Conservation (phyloP, 176 grass and related monocot genomes). For the Stipa capillata region DNA sequence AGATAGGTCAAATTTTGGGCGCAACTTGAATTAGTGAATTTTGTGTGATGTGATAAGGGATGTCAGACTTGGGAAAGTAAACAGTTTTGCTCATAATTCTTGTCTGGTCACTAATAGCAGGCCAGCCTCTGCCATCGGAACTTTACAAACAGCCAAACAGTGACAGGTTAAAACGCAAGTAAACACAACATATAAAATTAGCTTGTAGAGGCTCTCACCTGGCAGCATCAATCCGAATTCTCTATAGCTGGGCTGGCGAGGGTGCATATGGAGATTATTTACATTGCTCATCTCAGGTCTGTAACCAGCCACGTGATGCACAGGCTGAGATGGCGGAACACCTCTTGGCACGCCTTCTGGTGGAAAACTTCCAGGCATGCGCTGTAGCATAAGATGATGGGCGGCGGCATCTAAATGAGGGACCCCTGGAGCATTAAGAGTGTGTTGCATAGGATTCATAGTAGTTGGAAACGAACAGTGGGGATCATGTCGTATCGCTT, state of each 20-base stretch:
- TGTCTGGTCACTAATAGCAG: not conserved
- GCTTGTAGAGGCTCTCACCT: conserved; percentile 41
- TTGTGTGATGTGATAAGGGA: not conserved
- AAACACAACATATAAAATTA: conserved; percentile 4
- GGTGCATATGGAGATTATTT: conserved; percentile 71
- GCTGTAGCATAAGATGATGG: conserved; percentile 68
- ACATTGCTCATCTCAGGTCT: conserved; percentile 69
- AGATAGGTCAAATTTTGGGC: not conserved
- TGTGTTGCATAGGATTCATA: conserved; percentile 44
- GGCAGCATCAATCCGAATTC: conserved; percentile 59
- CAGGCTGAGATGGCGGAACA: conserved; percentile 52
- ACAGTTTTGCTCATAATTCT: not conserved
- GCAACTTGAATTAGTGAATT: not conserved
- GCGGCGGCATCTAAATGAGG: conserved; percentile 51
- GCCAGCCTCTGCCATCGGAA: not conserved
- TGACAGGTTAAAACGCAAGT: conserved; percentile 6
- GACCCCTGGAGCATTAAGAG: conserved; percentile 29
- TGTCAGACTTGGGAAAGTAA: not conserved
- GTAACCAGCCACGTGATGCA: conserved; percentile 57
- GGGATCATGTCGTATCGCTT: conserved; percentile 44
- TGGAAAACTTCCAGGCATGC: conserved; percentile 48
- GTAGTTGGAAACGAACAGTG: conserved; percentile 48
- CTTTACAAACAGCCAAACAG: not conserved
- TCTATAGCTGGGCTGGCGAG: conserved; percentile 57
- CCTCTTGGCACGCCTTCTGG: conserved; percentile 60